These are phyloP conservation scores for Takashimella koratensis DNA, from an alignment of 1,284 basidiomycete genomes.

Conservation along the genomic window DNA sequence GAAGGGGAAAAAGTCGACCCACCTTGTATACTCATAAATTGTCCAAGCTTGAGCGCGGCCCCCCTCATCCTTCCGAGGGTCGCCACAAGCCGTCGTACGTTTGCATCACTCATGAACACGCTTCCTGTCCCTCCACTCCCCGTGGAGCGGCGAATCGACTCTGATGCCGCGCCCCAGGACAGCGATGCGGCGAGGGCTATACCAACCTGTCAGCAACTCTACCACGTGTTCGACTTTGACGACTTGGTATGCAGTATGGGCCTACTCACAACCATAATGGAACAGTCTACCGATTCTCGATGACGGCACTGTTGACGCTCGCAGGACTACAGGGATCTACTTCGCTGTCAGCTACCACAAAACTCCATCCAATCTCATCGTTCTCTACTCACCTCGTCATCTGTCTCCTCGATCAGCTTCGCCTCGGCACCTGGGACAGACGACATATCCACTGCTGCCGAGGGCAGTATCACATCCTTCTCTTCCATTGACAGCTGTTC, in stretches of 20 bases:
- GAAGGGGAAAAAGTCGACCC: too few relatives aligned
- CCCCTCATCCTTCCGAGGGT: conserved; percentile 94
- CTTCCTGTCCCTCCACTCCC: conserved; percentile 30
- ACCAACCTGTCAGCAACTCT: conserved; percentile 65
- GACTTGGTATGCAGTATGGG: too few relatives aligned
- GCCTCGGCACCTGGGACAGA: not conserved
- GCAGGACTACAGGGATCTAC: conserved; percentile 35
- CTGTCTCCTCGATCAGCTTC: not conserved
- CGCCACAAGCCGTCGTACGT: conserved; percentile 82
- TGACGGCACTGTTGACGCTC: conserved; percentile 63
- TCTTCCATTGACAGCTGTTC: too few relatives aligned
- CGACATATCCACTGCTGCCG: not conserved
- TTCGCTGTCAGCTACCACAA: conserved; percentile 2
- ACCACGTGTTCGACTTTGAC: too few relatives aligned
- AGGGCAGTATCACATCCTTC: not conserved
- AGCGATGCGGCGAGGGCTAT: conserved; percentile 53
- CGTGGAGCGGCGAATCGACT: conserved; percentile 48
- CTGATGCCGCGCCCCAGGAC: conserved; percentile 51
- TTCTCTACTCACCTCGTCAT: conserved; percentile 21
- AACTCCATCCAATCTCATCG: not conserved
- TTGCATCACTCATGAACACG: conserved; percentile 81
- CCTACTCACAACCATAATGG: conserved; percentile 81
- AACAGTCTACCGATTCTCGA: conserved; percentile 81
- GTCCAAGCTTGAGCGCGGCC: conserved; percentile 92
- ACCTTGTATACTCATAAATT: conserved; percentile 98